These are phyloP conservation scores for Lagerstroemia speciosa DNA, from an alignment of 345 rosid genomes.

Conservation along the genomic window DNA sequence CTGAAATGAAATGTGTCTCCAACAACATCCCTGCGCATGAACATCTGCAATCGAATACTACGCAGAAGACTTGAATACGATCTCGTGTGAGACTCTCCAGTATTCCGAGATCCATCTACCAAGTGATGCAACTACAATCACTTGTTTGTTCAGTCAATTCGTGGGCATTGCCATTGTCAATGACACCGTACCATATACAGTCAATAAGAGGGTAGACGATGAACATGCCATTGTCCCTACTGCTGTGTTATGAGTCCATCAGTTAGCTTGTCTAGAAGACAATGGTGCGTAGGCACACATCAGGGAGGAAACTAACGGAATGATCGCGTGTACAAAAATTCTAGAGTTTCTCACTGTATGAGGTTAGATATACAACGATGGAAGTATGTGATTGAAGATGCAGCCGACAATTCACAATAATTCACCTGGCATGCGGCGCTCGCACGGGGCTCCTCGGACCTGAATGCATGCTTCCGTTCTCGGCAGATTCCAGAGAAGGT, in stretches of 20 bases:
- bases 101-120: background rate
- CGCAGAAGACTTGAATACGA: background rate
- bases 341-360: background rate
- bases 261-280: background rate
- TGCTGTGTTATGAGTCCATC: background rate
- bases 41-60: background rate
- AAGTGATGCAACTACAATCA: no score
- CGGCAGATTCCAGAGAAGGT: slow-evolving; percentile 28
- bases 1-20: no score
- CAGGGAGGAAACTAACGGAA: background rate
- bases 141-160: no score
- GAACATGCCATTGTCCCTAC: background rate
- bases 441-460: background rate
- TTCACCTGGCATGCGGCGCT: background rate
- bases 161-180: background rate
- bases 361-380: background rate
- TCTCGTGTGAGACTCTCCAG: background rate
- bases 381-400: background rate
- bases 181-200: no score
- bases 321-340: background rate
- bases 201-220: background rate
- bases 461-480: slow-evolving; percentile 21
- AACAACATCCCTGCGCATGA: background rate
- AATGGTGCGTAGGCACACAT: no score
- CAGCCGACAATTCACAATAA: background rate